Base-by-base conservation (phyloP, 148 eudicot species). In the Rhododendron ferrugineum region DNA sequence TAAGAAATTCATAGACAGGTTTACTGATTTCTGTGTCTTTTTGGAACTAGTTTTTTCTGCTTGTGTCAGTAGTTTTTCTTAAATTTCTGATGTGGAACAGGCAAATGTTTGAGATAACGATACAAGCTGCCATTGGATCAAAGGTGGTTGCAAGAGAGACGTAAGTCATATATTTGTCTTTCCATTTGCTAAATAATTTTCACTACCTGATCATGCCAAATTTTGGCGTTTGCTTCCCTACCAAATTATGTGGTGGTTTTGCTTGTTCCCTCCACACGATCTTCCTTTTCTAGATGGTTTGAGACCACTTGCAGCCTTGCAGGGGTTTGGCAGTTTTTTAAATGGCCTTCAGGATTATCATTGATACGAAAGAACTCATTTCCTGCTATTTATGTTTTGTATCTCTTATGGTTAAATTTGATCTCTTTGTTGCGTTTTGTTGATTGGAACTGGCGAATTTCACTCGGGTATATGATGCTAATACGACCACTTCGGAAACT, bases 1-100 rank as follows among this genome's bases (percentile, higher is more conserved):
- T 84, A 96, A 92, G 92, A 92, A 95, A 90, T 91, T 86, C 89
- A 96, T 96, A 56, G 98, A 96, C 94, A 96, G 99, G 99, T 96
- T 42, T 85, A 54, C 58, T 86, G 20, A 84, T 83, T 66, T 75
- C 80, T 62, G 75, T 22, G 64, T 20, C 64, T 4, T 58, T 56
- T 20, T 20, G 6, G n/a, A 22, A 58, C 64, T 37, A 46, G 49
- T 72, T 62, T 46, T 34, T 16, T 66, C 32, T 66, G 28, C 32
- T 11, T 66, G 34, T 23, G n/a, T 66, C 73, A 66, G 32, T 66
- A n/a, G 34, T 86, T 58, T 62, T 44, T 80, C 70, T 56, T 77
- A 44, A 52, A 75, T 64, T 66, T 87, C 85, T 47, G 85, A 23
- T 70, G 50, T 36, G 75, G 85, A 66, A 26, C 87, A 96, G 99